Evolutionary conservation across 1,284 basidiomycete species (phyloP), one percentile per base, ranked within the genome.

Genomic region (Puccinia sorghi): DNA sequence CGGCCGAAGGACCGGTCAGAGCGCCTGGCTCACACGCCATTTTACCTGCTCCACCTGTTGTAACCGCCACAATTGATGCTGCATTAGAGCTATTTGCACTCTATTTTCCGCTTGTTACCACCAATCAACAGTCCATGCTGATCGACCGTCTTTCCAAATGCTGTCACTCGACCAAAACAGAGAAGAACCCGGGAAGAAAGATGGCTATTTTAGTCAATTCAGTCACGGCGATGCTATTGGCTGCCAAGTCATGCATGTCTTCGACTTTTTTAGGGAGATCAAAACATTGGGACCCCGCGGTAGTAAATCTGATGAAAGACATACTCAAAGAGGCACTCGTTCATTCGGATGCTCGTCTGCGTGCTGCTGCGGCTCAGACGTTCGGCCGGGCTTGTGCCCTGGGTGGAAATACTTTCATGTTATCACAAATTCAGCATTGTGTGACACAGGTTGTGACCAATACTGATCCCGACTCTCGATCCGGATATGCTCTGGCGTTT

Each of bases 391-490:
- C 99, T 2, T 91, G 93, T 1, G 91, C 90, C 79, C 86, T 97
- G 15, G 93, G 92, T 0, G 93, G 92, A 20, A 93, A 91, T 8
- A 89, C 88, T 57, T 96, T 95, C 86, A 87, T 98, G 74, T 92
- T 93, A 0, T 89, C 88, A 41, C 93, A 97, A 84, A 91, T 95
- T 80, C 97, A 97, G 84, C 90, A 90, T 82, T 88, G 97, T 12
- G 94, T 99, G 7, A 93, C 97, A 82, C 92, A 95, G 83, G 92
- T 99, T n/a, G 93, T 99, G 80, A 93, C 89, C 84, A 97, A 99
- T 84, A 92, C 95, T 12, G 92, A 97, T 84, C 96, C 97, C 0
- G 89, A 94, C 82, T 92, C 91, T 15, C 90, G 97, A 37, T 94
- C 96, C 7, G 97, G 97, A 1, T 98, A 94, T 83, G 94, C 95